Evolutionary conservation across 1,139 yeast species (phyloP), one percentile per base, ranked within the genome.

Genomic region (Hansenula anomala): DNA sequence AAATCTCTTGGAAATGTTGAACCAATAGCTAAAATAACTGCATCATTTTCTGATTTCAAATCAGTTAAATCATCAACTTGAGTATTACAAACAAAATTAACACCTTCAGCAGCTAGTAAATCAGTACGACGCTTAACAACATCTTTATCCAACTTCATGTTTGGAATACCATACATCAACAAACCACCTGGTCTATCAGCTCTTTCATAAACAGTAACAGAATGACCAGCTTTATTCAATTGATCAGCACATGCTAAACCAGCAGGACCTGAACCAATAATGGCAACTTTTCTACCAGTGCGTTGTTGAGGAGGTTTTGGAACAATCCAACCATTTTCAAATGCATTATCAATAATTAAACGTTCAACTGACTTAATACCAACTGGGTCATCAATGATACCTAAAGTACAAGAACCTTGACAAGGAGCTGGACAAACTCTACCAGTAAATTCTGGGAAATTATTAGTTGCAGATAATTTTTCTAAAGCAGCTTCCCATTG

Each of bases 401-500:
- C 97, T 56, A 92, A 75, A 35, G 89, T 95, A 75, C 98, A 92
- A 4, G 97, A 96, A 54, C 97, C 97, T 63, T 89, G 95, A 71
- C 98, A 92, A 51, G 98, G 98, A 49, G 98, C 98, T 28, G 98
- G 98, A 68, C 98, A 92, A 50, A 92, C 92, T 67, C 97, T 82
- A 48, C 97, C 96, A 44, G 97, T 92, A 59, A 92, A 90, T 67
- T 92, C 98, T 16, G 98, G 97, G 84, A 92, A 92, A 67, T 92
- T 92, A 69, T 92, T 92, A 49, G 98, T 92, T 90, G 89, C 92
- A 61, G 87, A 67, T 61, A 92, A 75, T 56, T 96, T 78, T 61
- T 90, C 95, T 57, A 89, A 73, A 19, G 98, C 98, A 57, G 88
- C 92, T 59, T 72, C 81, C 97, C 97, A 92, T 61, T 92, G 82